A percentile compares a stretch with the other conserved stretches of the same genome.
Evolutionary conservation across 2,329 filamentous ascomycete genomes (phyloP).

Genomic region (Nigrograna mackinnonii): DNA sequence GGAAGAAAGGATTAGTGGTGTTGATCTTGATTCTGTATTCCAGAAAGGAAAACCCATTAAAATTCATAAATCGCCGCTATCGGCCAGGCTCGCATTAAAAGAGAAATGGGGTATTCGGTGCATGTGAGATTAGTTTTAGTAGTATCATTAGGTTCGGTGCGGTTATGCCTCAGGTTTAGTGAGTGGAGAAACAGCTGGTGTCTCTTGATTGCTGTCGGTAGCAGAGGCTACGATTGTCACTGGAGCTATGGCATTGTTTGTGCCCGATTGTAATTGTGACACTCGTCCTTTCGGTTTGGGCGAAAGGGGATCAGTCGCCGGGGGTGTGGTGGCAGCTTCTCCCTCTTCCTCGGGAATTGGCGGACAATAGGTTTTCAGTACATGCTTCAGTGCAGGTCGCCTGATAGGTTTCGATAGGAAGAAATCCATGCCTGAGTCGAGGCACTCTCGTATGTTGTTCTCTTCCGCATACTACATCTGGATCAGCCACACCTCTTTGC

Average conservation of each 20-base stretch:
- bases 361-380: conserved; percentile 78
- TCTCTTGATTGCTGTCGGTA: conserved; percentile 7
- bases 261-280: conserved; percentile 1
- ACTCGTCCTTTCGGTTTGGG: conserved; percentile 13
- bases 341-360: conserved; percentile 73
- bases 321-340: conserved; percentile 26
- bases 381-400: conserved; percentile 82
- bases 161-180: conserved; percentile 5
- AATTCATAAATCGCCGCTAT: no score
- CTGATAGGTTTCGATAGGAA: conserved; percentile 79
- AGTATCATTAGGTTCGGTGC: no score
- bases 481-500: not conserved
- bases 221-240: conserved; percentile 9
- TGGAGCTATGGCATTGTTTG: conserved; percentile 5
- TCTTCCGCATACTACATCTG: conserved; percentile 71
- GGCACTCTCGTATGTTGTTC: conserved; percentile 71
- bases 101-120: no score
- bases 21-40: not conserved
- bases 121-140: no score
- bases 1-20: not conserved
- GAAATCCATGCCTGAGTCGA: conserved; percentile 90
- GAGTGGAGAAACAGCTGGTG: conserved; percentile 15
- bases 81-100: no score
- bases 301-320: conserved; percentile 3
- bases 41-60: no score